Evolutionary conservation across 306 rosid species (phyloP).

Genomic region (Herpetospermum pedunculosum): DNA sequence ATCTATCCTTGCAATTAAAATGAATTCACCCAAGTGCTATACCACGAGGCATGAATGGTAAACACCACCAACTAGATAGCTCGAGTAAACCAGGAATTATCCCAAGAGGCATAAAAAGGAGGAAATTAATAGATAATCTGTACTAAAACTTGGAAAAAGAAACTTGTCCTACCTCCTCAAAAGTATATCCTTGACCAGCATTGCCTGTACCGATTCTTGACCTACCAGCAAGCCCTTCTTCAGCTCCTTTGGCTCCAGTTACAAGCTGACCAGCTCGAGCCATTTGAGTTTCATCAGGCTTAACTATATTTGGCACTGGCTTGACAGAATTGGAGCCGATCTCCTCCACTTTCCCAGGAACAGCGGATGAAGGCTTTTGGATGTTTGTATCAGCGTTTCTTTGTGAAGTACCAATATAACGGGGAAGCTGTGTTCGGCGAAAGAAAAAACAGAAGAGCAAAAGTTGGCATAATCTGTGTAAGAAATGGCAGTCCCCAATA

Average conservation of each 20-base stretch:
- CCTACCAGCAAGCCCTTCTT: slow-evolving; percentile 66
- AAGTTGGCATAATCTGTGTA: slow-evolving; percentile 91
- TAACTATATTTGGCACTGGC: slow-evolving; percentile 40
- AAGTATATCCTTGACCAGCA: slow-evolving; percentile 99
- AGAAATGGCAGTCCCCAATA: slow-evolving; percentile 96
- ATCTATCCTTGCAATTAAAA: background rate
- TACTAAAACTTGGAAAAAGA: background rate
- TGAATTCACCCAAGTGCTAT: background rate
- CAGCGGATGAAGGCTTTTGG: slow-evolving; percentile 61
- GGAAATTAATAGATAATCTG: background rate
- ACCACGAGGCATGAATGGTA: background rate
- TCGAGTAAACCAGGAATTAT: background rate
- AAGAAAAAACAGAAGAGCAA: slow-evolving; percentile 96
- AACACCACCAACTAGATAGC: background rate
- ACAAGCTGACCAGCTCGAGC: slow-evolving; percentile 48
- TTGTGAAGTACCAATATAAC: slow-evolving; percentile 49
- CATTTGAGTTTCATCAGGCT: slow-evolving; percentile 65
- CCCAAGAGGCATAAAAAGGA: background rate
- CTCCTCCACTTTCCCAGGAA: slow-evolving; percentile 75
- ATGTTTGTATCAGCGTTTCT: slow-evolving; percentile 58
- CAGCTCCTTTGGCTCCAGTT: slow-evolving; percentile 64
- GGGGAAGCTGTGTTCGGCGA: slow-evolving; percentile 76
- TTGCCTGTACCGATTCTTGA: slow-evolving; percentile 81
- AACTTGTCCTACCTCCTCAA: slow-evolving; percentile 60
- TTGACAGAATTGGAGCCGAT: slow-evolving; percentile 34